Base-by-base conservation (phyloP, 2,329 filamentous ascomycete species). In the Rosellinia necatrix region DNA sequence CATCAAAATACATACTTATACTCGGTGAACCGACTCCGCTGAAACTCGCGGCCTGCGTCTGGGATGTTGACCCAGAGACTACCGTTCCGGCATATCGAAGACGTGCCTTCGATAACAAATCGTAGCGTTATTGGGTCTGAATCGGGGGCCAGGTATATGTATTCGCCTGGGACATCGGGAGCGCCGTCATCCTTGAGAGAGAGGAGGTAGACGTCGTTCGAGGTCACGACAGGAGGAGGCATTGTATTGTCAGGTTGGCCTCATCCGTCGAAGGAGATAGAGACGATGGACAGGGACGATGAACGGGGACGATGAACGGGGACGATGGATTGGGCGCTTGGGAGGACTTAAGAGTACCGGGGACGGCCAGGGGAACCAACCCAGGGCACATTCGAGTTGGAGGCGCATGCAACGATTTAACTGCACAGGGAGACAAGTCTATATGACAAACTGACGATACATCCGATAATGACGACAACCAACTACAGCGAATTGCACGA, bases 31-130 rank as follows among this genome's bases (percentile, higher is more conserved):
- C 82, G 81, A 68, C 89, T 81, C 65, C 94, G 87, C 62, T 85
- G 82, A 70, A 97, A 99, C 38, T 85, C 77, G 46, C 85, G 78
- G 56, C 88, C 92, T 66, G 87, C 80, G 59, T 88, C 83, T 6
- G 94, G 94, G 58, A 97, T 90, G 73, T 99, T 99, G 69, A 96
- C 89, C 93, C 94, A 99, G 61, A 99, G 81, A 70, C 90, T 97
- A 57, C 96, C 94, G 75, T 96, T 82, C 64, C 92, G 86, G 74
- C 92, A 97, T 78, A 99, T 94, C 60, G 93, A 96, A 71, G 93
- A 96, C 54, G 91, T 93, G 60, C 94, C 92, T 74, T 97, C 90
- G 66, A 97, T 93, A 65, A 91, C 85, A 74, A 99, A 96, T 57
- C 93, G 88, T 54, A 97, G 79, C 49, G 83, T 83, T 68, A 97